Conservation (phyloP, 1,139 yeast species). For the Pichia sp. region DNA sequence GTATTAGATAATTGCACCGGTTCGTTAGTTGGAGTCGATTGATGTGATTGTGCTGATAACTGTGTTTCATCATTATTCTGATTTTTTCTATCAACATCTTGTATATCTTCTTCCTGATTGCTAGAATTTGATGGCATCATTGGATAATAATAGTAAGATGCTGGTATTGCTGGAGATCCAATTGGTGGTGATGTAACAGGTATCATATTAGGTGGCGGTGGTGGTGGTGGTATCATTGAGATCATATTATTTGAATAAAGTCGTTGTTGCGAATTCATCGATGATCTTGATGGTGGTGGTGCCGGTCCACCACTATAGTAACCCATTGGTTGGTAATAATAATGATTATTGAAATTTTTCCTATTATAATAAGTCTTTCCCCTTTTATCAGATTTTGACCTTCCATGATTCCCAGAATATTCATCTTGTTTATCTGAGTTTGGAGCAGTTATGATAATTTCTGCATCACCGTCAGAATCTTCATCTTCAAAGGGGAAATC, state of each 20-base stretch:
- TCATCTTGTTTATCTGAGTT: neutral
- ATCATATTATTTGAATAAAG: too few species aligned
- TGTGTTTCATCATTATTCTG: neutral
- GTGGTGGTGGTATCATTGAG: neutral
- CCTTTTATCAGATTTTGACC: neutral
- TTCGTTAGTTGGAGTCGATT: neutral
- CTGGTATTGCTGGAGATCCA: constrained; percentile 5
- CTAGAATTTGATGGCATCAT: constrained; percentile 5
- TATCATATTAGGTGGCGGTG: neutral
- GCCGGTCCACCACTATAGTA: neutral
- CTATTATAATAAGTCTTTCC: neutral
- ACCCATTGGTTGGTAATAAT: constrained; percentile 2
- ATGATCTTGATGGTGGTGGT: too few species aligned
- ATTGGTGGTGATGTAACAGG: constrained; percentile 2
- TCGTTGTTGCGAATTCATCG: too few species aligned
- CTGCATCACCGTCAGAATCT: neutral
- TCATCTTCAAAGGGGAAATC: too few species aligned
- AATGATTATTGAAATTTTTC: constrained; percentile 1
- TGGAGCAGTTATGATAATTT: neutral
- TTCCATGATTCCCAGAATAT: neutral
- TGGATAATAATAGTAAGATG: constrained; percentile 12
- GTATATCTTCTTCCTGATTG: neutral
- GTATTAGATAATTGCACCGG: neutral
- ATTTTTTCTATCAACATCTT: neutral
- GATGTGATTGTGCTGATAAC: neutral